Conservation (phyloP, 2,329 filamentous ascomycete genomes). For the Penicillium fuscoglaucum region DNA sequence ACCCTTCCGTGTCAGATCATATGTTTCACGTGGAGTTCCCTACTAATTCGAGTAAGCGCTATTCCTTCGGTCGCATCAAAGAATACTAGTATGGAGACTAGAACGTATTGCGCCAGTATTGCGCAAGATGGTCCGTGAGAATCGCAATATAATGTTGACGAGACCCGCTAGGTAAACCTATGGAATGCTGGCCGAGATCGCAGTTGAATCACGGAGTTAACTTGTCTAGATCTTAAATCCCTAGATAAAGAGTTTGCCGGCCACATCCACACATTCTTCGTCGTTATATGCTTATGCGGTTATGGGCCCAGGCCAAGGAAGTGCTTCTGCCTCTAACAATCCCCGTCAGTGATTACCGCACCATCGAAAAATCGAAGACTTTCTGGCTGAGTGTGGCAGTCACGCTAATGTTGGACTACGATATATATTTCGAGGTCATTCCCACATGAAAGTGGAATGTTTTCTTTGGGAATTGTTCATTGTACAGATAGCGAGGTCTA, state of each 20-base stretch:
- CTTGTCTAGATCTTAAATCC: no score
- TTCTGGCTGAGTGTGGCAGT: fast-evolving
- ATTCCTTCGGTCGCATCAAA: not conserved
- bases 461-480: not conserved
- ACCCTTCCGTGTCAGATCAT: not conserved
- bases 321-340: no score
- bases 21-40: not conserved
- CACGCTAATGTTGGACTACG: not conserved
- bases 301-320: no score
- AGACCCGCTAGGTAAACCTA: not conserved
- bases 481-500: no score
- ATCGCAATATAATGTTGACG: not conserved
- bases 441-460: not conserved
- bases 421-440: not conserved
- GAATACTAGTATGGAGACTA: not conserved
- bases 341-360: fast-evolving
- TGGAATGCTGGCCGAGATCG: not conserved
- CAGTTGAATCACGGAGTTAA: not conserved
- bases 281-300: not conserved
- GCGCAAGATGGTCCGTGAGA: slow-evolving; percentile 1
- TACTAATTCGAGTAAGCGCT: not conserved
- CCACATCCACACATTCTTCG: not conserved
- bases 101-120: not conserved
- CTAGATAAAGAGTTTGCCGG: not conserved
- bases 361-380: not conserved